Base-by-base conservation (phyloP, 2,329 filamentous ascomycete species). In the Fusarium sp. region DNA sequence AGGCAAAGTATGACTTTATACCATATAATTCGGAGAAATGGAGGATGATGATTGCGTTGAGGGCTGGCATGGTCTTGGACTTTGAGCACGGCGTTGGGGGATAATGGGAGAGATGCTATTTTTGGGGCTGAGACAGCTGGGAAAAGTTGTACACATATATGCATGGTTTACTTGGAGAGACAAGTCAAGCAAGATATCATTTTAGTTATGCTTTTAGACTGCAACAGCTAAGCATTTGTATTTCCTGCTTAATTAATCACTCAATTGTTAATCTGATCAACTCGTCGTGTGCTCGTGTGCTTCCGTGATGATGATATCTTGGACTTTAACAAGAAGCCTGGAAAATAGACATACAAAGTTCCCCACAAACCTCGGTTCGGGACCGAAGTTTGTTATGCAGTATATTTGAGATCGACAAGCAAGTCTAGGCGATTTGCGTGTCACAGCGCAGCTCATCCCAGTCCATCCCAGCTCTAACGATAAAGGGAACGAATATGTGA, bases 11-110 rank as follows among this genome's bases (percentile, higher is more conserved):
- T 44, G 32, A 47, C 14, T 20, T 47, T 68, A 40, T 63, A 57
- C 42, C 53, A 63, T 40, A 29, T 38, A 15, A 47, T 30, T 18
- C 54, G 59, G 58, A 42, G 34, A 38, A 50, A 66, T 32, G 38
- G 49, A 58, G n/a, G 44, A 46, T 29, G 24, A 15, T n/a, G 20
- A 14, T n/a, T 38, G 42, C 25, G 63, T 56, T 56, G 49, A 44
- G 43, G 50, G 53, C 27, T 62, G 56, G 62, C 49, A 63, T 44
- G 49, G 59, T 71, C 52, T 69, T 63, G 61, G 62, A 71, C 61
- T 75, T 73, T 77, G 63, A 76, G 75, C 75, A 77, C 57, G 75
- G 75, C 75, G 75, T 77, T 77, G 46, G 25, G 32, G 71, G 71
- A 24, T 57, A 63, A 44, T 52, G 54, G 50, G 40, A 66, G 64